phyloP scores from a whole-genome alignment of 75 land plant species.

The Isoetes taiwanensis region DNA sequence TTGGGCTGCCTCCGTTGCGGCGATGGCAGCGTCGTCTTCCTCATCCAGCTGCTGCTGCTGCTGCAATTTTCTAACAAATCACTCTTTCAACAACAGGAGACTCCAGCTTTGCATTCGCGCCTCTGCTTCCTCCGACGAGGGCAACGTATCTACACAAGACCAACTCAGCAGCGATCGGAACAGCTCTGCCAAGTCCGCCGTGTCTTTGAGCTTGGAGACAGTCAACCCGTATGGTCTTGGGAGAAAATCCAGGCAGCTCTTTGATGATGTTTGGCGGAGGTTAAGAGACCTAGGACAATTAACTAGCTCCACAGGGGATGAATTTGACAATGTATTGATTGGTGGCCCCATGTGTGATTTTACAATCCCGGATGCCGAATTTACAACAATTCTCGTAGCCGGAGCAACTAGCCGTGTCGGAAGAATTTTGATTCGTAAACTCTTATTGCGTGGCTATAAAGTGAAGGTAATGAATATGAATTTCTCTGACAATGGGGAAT shows the following conservation, averaged over 20 bases:
- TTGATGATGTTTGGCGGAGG: conserved; percentile 87
- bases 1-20: no score
- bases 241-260: conserved; percentile 62
- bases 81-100: no score
- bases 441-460: conserved; percentile 87
- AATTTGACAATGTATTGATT: conserved; percentile 36
- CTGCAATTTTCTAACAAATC: no score
- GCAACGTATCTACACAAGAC: no score
- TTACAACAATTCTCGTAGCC: conserved; percentile 81
- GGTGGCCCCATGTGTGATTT: conserved; percentile 94
- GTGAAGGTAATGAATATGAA: conserved; percentile 81
- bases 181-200: no score
- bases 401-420: conserved; percentile 93
- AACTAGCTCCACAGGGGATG: conserved; percentile 45
- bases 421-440: conserved; percentile 75
- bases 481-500: no score
- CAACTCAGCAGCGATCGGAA: no score
- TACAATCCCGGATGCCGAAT: conserved; percentile 73
- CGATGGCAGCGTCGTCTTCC: no score
- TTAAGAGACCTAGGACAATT: conserved; percentile 81
- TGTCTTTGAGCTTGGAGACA: conserved; percentile 45
- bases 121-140: no score
- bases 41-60: no score
- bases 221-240: conserved; percentile 94
- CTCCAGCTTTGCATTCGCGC: no score